Base-by-base conservation (phyloP, 345 rosid species). In the Citrus inodora region DNA sequence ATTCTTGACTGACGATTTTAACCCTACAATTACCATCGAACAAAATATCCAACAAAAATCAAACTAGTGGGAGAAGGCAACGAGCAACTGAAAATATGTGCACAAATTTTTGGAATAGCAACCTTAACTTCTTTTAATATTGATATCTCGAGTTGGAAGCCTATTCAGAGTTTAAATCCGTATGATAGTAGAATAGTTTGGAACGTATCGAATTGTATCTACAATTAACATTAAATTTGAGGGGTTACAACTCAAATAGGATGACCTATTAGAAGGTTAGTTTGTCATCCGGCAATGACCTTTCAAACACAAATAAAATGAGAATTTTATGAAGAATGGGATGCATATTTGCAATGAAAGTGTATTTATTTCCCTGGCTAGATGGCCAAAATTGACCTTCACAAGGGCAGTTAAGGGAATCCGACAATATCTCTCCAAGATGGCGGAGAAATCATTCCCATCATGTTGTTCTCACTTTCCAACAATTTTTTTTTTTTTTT, bases 381-480 rank as follows among this genome's bases (percentile, higher is more conserved):
- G 58, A 16, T 21, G 17, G 58, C 13, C 13, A 19, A 4, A 32
- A 1, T 25, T 25, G 37, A 58, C 64, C 16, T 59, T 17, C n/a
- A 28, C 1, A 64, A 59, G 74, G 83, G 71, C 63, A 76, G 14
- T 71, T 75, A 59, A 6, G 75, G 69, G 65, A 73, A 46, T 33
- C n/a, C 16, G 21, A 8, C 16, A 24, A 24, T 66, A 13, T 21
- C 37, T 35, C n/a, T 35, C 33, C 33, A 2, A 4, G 28, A 25
- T 56, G 70, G 65, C 30, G 55, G 60, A 58, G 55, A 27, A 66
- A 80, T 80, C 70, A 82, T 86, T 66, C 56, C 51, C 82, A 92
- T 88, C 85, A 92, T 88, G 77, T 72, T 83, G 92, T 87, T 85
- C 85, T 89, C 58, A 66, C 76, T 76, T 80, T 82, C 78, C 82